Conservation (phyloP, 306 rosid genomes). For the Parietaria judaica region DNA sequence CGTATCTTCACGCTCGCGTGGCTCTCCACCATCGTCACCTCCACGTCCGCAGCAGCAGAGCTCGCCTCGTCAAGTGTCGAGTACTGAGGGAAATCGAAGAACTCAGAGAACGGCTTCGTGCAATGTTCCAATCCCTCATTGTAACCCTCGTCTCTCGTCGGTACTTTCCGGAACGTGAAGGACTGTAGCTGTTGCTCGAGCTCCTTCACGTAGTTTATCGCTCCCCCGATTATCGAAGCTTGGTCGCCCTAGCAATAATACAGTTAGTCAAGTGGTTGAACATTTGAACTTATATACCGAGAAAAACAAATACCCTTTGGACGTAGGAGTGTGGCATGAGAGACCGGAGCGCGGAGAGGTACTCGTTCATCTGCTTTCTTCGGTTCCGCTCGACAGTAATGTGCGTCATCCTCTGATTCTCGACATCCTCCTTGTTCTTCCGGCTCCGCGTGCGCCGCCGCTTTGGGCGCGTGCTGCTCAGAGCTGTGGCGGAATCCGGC, state of each 20-base stretch:
- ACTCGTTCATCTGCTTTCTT: constrained; percentile 88
- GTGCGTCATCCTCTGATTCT: constrained; percentile 98
- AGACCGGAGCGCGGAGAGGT: constrained; percentile 83
- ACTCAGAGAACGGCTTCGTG: constrained; percentile 63
- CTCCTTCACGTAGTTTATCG: constrained; percentile 85
- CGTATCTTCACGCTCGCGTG: constrained; percentile 86
- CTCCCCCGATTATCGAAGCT: constrained; percentile 91
- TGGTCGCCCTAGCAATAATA: constrained; percentile 67
- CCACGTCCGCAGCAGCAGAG: constrained; percentile 54
- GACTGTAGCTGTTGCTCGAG: constrained; percentile 73
- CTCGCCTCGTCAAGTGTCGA: constrained; percentile 22
- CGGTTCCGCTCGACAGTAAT: constrained; percentile 94
- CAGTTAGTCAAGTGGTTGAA: neutral
- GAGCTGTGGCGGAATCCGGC: constrained; percentile 13
- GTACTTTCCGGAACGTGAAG: constrained; percentile 34
- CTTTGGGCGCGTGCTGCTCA: constrained; percentile 36
- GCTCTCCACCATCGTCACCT: constrained; percentile 88
- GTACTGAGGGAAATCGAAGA: constrained; percentile 85
- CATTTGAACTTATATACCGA: too few relatives aligned
- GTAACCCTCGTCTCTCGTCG: constrained; percentile 9
- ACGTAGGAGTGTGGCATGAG: constrained; percentile 87
- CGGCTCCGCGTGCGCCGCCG: constrained; percentile 53
- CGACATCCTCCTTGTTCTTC: constrained; percentile 82
- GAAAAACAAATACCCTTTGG: constrained; percentile 57
- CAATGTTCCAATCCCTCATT: neutral